Evolutionary conservation across 2,329 filamentous ascomycete genomes (phyloP).

Genomic region (Colletotrichum magnum): DNA sequence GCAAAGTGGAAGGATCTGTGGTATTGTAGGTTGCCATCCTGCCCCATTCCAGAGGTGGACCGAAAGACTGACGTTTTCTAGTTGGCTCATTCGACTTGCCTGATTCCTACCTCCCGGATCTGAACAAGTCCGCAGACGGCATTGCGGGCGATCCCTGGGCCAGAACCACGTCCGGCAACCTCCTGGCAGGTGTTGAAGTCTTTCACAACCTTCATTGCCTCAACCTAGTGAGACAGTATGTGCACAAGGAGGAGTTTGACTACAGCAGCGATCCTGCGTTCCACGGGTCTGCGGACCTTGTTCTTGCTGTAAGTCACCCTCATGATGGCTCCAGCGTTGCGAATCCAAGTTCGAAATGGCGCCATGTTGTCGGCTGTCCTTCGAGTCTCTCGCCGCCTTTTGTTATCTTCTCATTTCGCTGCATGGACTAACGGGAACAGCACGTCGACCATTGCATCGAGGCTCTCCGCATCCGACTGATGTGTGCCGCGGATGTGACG

Average conservation of each 20-base stretch:
- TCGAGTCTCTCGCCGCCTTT: too few relatives aligned
- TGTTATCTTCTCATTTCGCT: neutral
- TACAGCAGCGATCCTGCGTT: conserved; percentile 30
- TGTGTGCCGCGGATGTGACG: conserved; percentile 23
- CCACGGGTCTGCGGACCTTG: conserved; percentile 20
- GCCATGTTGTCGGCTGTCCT: too few relatives aligned
- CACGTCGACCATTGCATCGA: conserved; percentile 35
- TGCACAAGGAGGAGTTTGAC: conserved; percentile 23
- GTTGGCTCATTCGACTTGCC: conserved; percentile 29
- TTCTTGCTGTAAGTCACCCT: conserved; percentile 19
- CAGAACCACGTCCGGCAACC: conserved; percentile 18
- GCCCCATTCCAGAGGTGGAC: neutral
- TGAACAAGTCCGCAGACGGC: conserved; percentile 26
- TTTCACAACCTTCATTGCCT: conserved; percentile 70
- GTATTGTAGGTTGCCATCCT: conserved; percentile 13
- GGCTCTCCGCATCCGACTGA: conserved; percentile 21
- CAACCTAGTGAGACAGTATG: conserved; percentile 55
- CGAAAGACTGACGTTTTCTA: neutral
- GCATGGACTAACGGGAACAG: neutral
- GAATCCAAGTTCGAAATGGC: neutral
- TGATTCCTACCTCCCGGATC: conserved; percentile 3
- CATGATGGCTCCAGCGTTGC: neutral
- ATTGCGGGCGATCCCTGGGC: conserved; percentile 21
- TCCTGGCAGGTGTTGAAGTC: conserved; percentile 62
- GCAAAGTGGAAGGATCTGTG: conserved; percentile 26